Evolutionary conservation across 192 early-diverging fungal genomes (phyloP), one percentile per base, ranked within the genome.

Genomic region (Backusella psychrophila): DNA sequence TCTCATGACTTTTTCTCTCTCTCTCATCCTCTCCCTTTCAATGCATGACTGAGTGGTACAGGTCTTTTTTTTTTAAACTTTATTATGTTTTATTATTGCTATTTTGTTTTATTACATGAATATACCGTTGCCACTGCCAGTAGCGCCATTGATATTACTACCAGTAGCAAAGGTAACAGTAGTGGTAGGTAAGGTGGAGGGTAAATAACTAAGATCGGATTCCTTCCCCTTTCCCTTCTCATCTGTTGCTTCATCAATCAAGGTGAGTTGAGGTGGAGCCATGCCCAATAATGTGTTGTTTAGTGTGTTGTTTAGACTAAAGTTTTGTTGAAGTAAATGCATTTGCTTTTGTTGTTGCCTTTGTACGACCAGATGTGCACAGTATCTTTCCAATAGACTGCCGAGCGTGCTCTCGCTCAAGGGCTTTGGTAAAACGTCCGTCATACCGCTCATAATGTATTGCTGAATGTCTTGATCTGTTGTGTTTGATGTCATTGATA

Each of bases 401-500:
- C 86, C 73, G 6, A 91, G 69, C 19, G 81, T 81, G 19, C 69
- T 75, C 59, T 87, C 82, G 15, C 81, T 73, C 8, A 91, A 90
- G 11, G 90, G 92, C 65, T 93, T 93, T 1, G 91, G 77, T 26
- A 92, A 79, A 21, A 92, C 84, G 69, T 91, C 91, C 46, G 88
- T 93, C 92, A 93, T 93, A n/a, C 91, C 91, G 73, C 84, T 88
- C 29, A 83, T 82, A 41, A 89, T 75, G 63, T 92, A 94, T 3
- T 79, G 87, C 44, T 90, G 79, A 41, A 90, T 88, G 39, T 94
- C 92, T 44, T 83, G 81, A 17, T 82, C 83, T 0, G 91, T 86
- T 6, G 85, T 90, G 72, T 91, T 93, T 0, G 87, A 85, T 14
- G 93, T 94, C 91, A 94, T 92, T n/a, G 87, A 86, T 72, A 94